These are phyloP conservation scores for Hansenula anomala DNA, from an alignment of 1,139 yeast genomes.

Conservation along the genomic window DNA sequence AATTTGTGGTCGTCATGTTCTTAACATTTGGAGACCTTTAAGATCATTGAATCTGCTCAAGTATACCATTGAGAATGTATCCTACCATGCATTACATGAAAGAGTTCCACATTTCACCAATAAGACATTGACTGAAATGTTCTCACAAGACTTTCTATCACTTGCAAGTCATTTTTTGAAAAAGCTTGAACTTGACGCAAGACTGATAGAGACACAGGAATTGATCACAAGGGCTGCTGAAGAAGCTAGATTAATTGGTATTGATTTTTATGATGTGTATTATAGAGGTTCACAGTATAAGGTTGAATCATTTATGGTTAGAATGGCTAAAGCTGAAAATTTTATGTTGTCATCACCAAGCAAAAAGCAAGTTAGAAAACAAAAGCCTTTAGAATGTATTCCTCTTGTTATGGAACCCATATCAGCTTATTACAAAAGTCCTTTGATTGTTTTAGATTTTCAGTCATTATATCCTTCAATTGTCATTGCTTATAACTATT, in stretches of 20 bases:
- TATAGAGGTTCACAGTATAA: conserved; percentile 91
- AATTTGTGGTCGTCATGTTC: conserved; percentile 74
- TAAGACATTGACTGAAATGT: conserved; percentile 49
- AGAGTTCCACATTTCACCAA: conserved; percentile 60
- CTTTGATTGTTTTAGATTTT: conserved; percentile 84
- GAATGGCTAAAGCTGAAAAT: conserved; percentile 76
- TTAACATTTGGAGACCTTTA: conserved; percentile 81
- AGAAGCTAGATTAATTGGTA: conserved; percentile 80
- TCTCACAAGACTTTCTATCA: conserved; percentile 29
- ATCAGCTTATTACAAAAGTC: conserved; percentile 80
- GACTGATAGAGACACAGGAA: conserved; percentile 58
- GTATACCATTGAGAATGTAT: conserved; percentile 75
- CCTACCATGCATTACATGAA: conserved; percentile 60
- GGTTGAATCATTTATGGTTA: conserved; percentile 75
- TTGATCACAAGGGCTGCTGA: conserved; percentile 70
- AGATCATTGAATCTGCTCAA: conserved; percentile 54
- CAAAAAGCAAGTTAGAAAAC: conserved; percentile 74
- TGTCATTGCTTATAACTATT: conserved; percentile 86
- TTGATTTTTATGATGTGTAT: conserved; percentile 83
- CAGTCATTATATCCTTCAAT: conserved; percentile 93
- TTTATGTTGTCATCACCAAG: conserved; percentile 74
- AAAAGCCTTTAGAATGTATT: conserved; percentile 80
- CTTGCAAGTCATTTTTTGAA: conserved; percentile 49
- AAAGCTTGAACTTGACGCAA: conserved; percentile 44
- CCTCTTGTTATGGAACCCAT: conserved; percentile 93